Percentiles rank a stretch among this genome's conserved stretches.
These are phyloP conservation scores for Marvania coccoides DNA, from an alignment of 139 green algal species.

Conservation along the genomic window DNA sequence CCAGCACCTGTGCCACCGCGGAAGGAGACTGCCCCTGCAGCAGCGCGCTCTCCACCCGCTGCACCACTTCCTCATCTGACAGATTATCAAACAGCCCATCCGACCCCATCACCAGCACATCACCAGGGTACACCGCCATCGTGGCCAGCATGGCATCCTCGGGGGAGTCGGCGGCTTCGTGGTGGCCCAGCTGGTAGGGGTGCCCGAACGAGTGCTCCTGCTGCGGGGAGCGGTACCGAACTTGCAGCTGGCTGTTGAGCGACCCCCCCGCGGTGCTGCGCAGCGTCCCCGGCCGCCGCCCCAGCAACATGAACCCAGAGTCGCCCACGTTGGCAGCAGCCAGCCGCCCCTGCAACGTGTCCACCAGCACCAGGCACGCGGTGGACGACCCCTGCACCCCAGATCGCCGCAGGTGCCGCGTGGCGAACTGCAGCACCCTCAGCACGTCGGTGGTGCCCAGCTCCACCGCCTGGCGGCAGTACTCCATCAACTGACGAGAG, in stretches of 20 bases:
- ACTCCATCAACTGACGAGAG: constrained; percentile 53
- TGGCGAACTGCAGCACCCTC: constrained; percentile 21
- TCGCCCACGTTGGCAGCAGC: constrained; percentile 79
- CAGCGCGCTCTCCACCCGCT: constrained; percentile 16
- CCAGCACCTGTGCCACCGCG: constrained; percentile 45
- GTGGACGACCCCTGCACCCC: constrained; percentile 71
- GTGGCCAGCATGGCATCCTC: constrained; percentile 73
- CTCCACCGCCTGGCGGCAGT: constrained; percentile 27
- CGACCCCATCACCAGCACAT: constrained; percentile 78
- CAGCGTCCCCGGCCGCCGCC: constrained; percentile 7
- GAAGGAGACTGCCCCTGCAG: constrained; percentile 4
- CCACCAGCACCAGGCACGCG: constrained; percentile 66
- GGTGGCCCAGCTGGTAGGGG: constrained; percentile 81
- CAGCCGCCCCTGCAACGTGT: constrained; percentile 59
- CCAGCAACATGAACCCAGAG: constrained; percentile 74
- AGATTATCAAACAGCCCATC: constrained; percentile 94
- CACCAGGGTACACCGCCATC: constrained; percentile 55
- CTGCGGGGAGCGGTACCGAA: constrained; percentile 73
- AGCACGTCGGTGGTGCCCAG: constrained; percentile 32
- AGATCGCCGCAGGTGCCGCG: neutral
- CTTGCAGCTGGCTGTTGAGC: neutral
- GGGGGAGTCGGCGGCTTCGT: constrained; percentile 32
- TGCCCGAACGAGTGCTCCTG: constrained; percentile 90
- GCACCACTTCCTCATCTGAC: constrained; percentile 55
- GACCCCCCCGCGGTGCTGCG: neutral